Evolutionary conservation across 1,284 basidiomycete genomes (phyloP).

Genomic region (Apiotrichum siamense): DNA sequence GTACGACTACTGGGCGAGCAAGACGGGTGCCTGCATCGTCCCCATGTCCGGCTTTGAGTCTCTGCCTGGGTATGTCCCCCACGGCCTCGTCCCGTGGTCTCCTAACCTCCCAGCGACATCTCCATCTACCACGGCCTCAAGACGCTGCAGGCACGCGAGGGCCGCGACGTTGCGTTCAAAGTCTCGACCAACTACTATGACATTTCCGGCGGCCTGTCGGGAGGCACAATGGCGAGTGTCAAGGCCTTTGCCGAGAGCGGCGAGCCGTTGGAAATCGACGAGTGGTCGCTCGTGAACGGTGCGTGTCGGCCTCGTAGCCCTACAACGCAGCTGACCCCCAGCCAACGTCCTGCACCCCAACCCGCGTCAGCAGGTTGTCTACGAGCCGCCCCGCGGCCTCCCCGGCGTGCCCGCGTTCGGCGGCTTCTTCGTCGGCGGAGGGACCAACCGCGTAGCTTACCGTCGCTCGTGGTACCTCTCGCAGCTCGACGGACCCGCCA

Average conservation of each 20-base stretch:
- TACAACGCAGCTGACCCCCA: background rate
- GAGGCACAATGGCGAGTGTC: conserved; percentile 61
- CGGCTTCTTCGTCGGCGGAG: conserved; percentile 58
- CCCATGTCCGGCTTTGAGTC: conserved; percentile 68
- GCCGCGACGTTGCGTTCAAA: conserved; percentile 43
- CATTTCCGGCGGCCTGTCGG: conserved; percentile 56
- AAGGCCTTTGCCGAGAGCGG: conserved; percentile 48
- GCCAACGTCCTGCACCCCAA: background rate
- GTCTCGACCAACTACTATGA: conserved; percentile 53
- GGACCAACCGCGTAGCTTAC: conserved; percentile 61
- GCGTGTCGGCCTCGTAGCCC: background rate
- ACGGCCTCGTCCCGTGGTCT: no score
- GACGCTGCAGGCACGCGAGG: conserved; percentile 40
- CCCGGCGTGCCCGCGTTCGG: conserved; percentile 45
- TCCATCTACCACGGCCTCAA: conserved; percentile 56
- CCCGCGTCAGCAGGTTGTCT: conserved; percentile 1
- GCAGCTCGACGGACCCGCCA: conserved; percentile 35
- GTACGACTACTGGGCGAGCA: conserved; percentile 62
- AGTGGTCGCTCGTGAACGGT: conserved; percentile 34
- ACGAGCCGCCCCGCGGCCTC: conserved; percentile 4
- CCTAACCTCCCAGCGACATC: conserved; percentile 50
- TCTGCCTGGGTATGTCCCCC: conserved; percentile 56
- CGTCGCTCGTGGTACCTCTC: conserved; percentile 72
- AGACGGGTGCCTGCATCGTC: conserved; percentile 62
- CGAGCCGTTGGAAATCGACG: conserved; percentile 37